phyloP scores from a whole-genome alignment of 2,329 filamentous ascomycete species.

The Trichoderma sp. region DNA sequence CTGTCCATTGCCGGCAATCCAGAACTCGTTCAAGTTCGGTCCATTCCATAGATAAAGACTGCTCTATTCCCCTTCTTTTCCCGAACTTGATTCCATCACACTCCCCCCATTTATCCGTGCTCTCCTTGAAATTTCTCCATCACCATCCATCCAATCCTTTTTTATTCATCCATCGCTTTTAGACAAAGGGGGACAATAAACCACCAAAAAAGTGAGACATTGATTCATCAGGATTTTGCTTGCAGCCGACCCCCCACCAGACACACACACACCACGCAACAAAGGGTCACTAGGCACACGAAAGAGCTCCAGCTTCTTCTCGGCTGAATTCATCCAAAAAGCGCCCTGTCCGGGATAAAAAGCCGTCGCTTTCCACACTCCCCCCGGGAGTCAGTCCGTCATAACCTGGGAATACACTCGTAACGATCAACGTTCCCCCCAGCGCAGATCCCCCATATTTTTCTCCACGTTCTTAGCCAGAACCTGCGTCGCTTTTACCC shows the following conservation, averaged over 20 bases:
- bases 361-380: background rate
- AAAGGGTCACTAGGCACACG: background rate
- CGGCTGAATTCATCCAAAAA: constrained; percentile 1
- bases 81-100: background rate
- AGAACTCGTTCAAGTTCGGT: background rate
- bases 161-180: too few species aligned
- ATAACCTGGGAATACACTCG: background rate
- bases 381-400: background rate
- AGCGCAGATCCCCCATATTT: background rate
- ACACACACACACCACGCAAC: background rate
- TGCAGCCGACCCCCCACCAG: constrained; percentile 1
- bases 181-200: background rate
- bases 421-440: background rate
- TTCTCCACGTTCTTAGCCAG: background rate
- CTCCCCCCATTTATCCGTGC: background rate
- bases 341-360: background rate
- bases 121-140: background rate
- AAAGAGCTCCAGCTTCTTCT: background rate
- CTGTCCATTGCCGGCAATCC: background rate
- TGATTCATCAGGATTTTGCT: background rate
- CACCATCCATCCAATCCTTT: background rate
- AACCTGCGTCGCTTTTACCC: background rate
- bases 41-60: background rate
- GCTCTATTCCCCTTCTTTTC: background rate
- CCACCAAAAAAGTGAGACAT: background rate